Evolutionary conservation across 2,329 filamentous ascomycete species (phyloP).

Genomic region (Mollisia scopiformis): DNA sequence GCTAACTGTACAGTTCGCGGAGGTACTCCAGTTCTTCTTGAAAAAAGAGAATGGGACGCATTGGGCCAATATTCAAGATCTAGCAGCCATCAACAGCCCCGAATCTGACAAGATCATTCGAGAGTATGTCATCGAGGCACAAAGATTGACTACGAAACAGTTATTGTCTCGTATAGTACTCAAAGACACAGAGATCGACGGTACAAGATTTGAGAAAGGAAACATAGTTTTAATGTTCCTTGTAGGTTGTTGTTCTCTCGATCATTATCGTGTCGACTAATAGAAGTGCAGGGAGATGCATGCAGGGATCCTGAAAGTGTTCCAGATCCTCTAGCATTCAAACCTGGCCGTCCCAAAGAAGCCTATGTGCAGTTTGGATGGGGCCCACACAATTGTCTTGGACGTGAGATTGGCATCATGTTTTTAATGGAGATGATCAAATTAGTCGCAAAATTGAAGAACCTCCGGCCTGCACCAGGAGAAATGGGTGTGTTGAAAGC

Average conservation of each 20-base stretch:
- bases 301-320: slow-evolving; percentile 3
- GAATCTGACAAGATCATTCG: slow-evolving; percentile 1
- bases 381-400: slow-evolving; percentile 65
- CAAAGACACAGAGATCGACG: neutral
- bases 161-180: neutral
- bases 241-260: neutral
- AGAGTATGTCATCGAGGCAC: slow-evolving; percentile 10
- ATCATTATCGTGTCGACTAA: neutral
- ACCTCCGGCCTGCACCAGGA: slow-evolving; percentile 14
- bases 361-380: slow-evolving; percentile 66
- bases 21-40: slow-evolving; percentile 11
- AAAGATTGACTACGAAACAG: slow-evolving; percentile 3
- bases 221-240: neutral
- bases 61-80: slow-evolving; percentile 11
- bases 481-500: slow-evolving; percentile 43
- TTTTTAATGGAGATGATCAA: slow-evolving; percentile 53
- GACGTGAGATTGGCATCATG: slow-evolving; percentile 57
- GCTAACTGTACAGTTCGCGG: slow-evolving; percentile 1
- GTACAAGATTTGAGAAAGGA: neutral
- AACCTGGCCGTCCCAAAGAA: slow-evolving; percentile 64
- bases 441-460: slow-evolving; percentile 6
- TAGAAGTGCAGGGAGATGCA: neutral
- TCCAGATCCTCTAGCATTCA: slow-evolving; percentile 61
- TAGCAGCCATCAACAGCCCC: slow-evolving; percentile 41
- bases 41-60: slow-evolving; percentile 1